Percentiles rank a stretch among this genome's conserved stretches.
phyloP scores from a whole-genome alignment of 352 stramenopile species.

The Globisporangium rhizosaccharum region DNA sequence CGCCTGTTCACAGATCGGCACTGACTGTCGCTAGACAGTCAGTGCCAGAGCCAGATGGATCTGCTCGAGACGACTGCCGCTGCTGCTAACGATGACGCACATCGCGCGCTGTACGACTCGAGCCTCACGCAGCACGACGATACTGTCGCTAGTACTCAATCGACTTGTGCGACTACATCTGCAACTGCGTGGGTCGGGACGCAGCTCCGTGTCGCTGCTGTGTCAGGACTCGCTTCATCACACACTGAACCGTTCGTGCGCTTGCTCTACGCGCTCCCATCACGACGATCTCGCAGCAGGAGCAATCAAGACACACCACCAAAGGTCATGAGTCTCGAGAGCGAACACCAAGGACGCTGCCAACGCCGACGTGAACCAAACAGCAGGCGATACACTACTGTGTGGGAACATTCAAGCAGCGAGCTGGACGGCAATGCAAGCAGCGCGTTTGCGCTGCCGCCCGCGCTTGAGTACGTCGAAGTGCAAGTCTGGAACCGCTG shows the following conservation, averaged over 20 bases:
- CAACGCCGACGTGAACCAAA: conserved; percentile 20
- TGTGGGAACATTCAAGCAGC: conserved; percentile 16
- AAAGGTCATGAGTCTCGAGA: conserved; percentile 11
- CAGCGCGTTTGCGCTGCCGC: conserved; percentile 20
- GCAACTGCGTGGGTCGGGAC: conserved; percentile 16
- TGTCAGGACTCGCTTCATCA: conserved; percentile 35
- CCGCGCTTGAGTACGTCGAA: conserved; percentile 34
- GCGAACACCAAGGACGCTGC: background rate
- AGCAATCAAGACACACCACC: background rate
- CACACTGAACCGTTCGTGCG: conserved; percentile 43
- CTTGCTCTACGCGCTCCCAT: conserved; percentile 31
- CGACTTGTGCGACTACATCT: too few species aligned
- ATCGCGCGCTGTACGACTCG: background rate
- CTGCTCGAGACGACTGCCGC: background rate
- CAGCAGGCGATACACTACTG: conserved; percentile 30
- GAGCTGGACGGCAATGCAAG: background rate
- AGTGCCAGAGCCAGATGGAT: background rate
- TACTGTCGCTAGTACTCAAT: background rate
- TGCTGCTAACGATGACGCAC: background rate
- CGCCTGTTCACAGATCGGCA: too few species aligned
- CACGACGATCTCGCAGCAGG: background rate
- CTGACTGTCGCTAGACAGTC: too few species aligned
- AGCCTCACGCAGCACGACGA: background rate
- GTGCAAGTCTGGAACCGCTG: conserved; percentile 68
- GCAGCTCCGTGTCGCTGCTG: conserved; percentile 25